Evolutionary conservation across 805 yeast genomes (phyloP).

Genomic region (Priceomyces castillae): DNA sequence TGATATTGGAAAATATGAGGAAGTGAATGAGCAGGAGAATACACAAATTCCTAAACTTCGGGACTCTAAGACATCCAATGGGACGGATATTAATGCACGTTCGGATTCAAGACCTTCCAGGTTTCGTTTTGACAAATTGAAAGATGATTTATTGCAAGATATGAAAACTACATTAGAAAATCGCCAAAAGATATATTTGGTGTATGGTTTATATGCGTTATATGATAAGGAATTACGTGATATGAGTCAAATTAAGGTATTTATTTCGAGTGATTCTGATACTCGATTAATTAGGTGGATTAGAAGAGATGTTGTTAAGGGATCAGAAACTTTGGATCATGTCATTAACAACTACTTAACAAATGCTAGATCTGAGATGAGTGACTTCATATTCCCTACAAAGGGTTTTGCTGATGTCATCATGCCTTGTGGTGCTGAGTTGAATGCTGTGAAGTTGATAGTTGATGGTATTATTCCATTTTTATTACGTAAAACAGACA

Average conservation of each 20-base stretch:
- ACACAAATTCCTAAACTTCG: neutral
- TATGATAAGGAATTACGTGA: slow-evolving; percentile 56
- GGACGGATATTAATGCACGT: neutral
- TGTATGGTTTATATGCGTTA: slow-evolving; percentile 80
- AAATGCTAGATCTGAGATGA: slow-evolving; percentile 63
- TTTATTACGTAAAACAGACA: slow-evolving; percentile 13
- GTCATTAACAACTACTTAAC: slow-evolving; percentile 50
- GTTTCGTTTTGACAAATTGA: slow-evolving; percentile 33
- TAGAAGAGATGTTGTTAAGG: slow-evolving; percentile 35
- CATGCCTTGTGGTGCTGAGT: slow-evolving; percentile 67
- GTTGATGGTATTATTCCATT: slow-evolving; percentile 59
- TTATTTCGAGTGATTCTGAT: slow-evolving; percentile 83
- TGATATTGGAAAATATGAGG: slow-evolving; percentile 44
- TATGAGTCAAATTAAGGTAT: slow-evolving; percentile 63
- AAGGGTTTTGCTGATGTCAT: slow-evolving; percentile 73
- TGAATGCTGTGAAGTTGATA: slow-evolving; percentile 54
- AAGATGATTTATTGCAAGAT: slow-evolving; percentile 15
- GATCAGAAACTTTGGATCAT: slow-evolving; percentile 24
- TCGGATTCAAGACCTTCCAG: slow-evolving; percentile 36
- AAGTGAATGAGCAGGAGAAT: neutral
- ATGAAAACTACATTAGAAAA: slow-evolving; percentile 17
- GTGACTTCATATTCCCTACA: slow-evolving; percentile 62
- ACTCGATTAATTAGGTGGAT: slow-evolving; percentile 81
- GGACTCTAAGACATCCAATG: neutral
- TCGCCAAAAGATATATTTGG: slow-evolving; percentile 33